These are phyloP conservation scores for Wickerhamomyces sp. DNA, from an alignment of 1,139 yeast genomes.

Conservation along the genomic window DNA sequence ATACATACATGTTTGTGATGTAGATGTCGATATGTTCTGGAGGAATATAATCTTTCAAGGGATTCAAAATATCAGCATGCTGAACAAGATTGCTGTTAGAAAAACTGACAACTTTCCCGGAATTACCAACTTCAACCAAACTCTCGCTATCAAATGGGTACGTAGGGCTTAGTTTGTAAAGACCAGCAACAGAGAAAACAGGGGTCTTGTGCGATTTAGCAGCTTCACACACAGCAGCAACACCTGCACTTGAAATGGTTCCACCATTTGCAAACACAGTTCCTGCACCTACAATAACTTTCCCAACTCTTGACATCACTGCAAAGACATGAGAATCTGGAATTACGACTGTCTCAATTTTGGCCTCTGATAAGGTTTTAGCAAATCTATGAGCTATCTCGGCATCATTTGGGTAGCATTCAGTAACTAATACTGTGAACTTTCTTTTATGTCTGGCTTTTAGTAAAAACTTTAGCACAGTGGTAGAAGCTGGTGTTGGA, in stretches of 20 bases:
- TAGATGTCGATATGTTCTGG: conserved; percentile 94
- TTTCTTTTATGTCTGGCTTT: conserved; percentile 87
- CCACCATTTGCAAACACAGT: conserved; percentile 97
- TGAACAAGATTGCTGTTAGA: conserved; percentile 50
- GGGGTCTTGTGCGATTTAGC: conserved; percentile 95
- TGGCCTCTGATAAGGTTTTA: conserved; percentile 71
- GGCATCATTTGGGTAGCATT: conserved; percentile 85
- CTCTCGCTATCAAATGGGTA: conserved; percentile 91
- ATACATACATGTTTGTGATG: conserved; percentile 69
- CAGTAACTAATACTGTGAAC: conserved; percentile 90
- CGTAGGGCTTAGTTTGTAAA: conserved; percentile 87
- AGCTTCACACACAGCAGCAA: conserved; percentile 89
- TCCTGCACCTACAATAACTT: conserved; percentile 87
- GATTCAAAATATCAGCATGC: conserved; percentile 70
- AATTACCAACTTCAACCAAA: conserved; percentile 89
- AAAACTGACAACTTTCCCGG: conserved; percentile 76
- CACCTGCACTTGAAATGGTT: conserved; percentile 85
- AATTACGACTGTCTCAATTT: conserved; percentile 84
- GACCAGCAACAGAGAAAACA: conserved; percentile 91
- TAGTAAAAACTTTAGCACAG: conserved; percentile 81
- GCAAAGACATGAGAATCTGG: conserved; percentile 95
- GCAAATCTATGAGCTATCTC: conserved; percentile 76
- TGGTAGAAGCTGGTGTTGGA: conserved; percentile 89
- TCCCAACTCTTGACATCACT: conserved; percentile 95
- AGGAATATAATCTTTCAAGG: conserved; percentile 85